Evolutionary conservation across 257 asterid species (phyloP), one percentile per base, ranked within the genome.

Genomic region (Salvia miltiorrhiza): DNA sequence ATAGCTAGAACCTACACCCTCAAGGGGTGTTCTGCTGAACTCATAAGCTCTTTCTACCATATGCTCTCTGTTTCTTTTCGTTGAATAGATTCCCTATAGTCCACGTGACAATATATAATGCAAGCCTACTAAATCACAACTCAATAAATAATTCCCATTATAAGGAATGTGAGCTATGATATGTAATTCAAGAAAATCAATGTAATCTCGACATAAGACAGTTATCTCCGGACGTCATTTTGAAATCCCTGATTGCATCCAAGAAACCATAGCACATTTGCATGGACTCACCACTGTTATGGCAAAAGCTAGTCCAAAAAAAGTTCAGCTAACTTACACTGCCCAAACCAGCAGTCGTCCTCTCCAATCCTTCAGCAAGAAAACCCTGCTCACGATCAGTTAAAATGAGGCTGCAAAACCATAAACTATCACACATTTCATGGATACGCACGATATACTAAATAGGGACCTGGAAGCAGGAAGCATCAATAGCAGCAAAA

Each of bases 301-400:
- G 4, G 30, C 23, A 74, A 53, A 73, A 17, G 21, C 30, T n/a
- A 63, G 72, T 21, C 3, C 41, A 49, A 26, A 69, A 72, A 30
- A 65, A 62, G 69, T 65, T 78, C 33, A 68, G 77, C 56, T 13
- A 78, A 79, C 94, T 70, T 85, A 93, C 99, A 84, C 99, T 94
- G 81, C 99, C 99, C 73, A 94, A 75, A 73, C 99, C 97, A 79
- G 99, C 99, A 49, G 99, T 77, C 40, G 99, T 94, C 93, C 83
- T 84, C 87, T 86, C 88, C 86, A 90, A 77, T 72, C 99, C 97
- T 84, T 93, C 89, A 70, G 96, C 96, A 53, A 93, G 96, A 87
- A 93, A 93, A 35, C 97, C 97, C 99, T 90, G 92, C 69, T 63
- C 71, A 70, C 71, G 73, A 79, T 67, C 73, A 71, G 72, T 73